A percentile compares a stretch with the other conserved stretches of the same genome.
Evolutionary conservation across 176 grass and related monocot genomes (phyloP).

Genomic region (Bonia amplexicaulis): DNA sequence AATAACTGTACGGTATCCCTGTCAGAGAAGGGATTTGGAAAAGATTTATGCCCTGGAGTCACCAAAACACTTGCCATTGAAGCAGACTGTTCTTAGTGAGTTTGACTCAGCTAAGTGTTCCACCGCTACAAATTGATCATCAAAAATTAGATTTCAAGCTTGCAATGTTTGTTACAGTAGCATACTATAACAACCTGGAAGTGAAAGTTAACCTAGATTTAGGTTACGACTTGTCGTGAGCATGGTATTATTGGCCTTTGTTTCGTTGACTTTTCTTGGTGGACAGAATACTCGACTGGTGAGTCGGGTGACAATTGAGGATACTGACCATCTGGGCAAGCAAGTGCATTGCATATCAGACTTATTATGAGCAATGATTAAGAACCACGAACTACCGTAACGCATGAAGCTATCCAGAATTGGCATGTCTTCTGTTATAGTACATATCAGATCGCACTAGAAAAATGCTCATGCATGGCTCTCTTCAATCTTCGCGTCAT

Average conservation of each 20-base stretch:
- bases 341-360: not conserved
- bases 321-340: not conserved
- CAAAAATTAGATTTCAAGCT: not conserved
- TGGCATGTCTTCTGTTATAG: not conserved
- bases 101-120: not conserved
- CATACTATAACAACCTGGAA: not conserved
- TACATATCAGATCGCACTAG: slow-evolving; percentile 19
- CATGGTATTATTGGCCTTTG: not conserved
- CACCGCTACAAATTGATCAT: not conserved
- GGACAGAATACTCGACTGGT: not conserved
- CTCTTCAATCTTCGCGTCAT: not conserved
- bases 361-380: slow-evolving; percentile 12
- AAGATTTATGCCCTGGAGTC: slow-evolving; percentile 63
- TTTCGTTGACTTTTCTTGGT: not conserved
- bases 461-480: not conserved
- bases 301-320: not conserved
- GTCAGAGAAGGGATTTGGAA: slow-evolving; percentile 46
- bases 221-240: not conserved
- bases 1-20: slow-evolving; percentile 59
- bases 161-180: not conserved
- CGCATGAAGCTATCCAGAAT: not conserved
- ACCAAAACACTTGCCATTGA: slow-evolving; percentile 73
- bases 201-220: not conserved
- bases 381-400: not conserved
- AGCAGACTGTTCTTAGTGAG: slow-evolving; percentile 56